phyloP scores from a whole-genome alignment of 2,329 filamentous ascomycete genomes.

The Cordyceps cateniannulata region DNA sequence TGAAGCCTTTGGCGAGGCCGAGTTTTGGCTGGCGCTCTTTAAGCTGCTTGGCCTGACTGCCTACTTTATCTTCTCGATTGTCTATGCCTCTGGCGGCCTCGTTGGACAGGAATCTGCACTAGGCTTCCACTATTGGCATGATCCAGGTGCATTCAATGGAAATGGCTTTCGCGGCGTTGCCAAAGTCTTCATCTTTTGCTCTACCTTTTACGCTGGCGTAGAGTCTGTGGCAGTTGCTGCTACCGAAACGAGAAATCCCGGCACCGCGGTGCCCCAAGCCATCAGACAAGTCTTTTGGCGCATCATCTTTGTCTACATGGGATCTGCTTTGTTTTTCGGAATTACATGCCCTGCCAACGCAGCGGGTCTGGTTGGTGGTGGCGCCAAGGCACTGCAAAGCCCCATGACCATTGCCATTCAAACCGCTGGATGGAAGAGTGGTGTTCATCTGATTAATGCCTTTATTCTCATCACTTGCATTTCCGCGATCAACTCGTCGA shows the following conservation, averaged over 20 bases:
- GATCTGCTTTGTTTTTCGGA: slow-evolving; percentile 67
- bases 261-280: slow-evolving; percentile 48
- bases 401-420: slow-evolving; percentile 70
- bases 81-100: slow-evolving; percentile 64
- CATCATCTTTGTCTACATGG: slow-evolving; percentile 60
- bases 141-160: slow-evolving; percentile 61
- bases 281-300: slow-evolving; percentile 57
- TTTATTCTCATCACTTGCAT: slow-evolving; percentile 70
- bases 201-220: slow-evolving; percentile 65
- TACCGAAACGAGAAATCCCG: slow-evolving; percentile 53
- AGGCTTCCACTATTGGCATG: slow-evolving; percentile 65
- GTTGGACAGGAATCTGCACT: slow-evolving; percentile 50
- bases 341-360: slow-evolving; percentile 67
- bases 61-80: slow-evolving; percentile 67
- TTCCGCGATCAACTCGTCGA: slow-evolving; percentile 65
- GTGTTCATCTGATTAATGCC: slow-evolving; percentile 71
- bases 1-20: slow-evolving; percentile 69
- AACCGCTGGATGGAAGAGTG: slow-evolving; percentile 66
- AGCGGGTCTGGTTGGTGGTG: slow-evolving; percentile 38
- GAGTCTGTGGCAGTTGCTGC: slow-evolving; percentile 57
- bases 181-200: slow-evolving; percentile 62
- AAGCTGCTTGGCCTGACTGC: slow-evolving; percentile 65
- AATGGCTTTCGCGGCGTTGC: slow-evolving; percentile 62
- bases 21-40: slow-evolving; percentile 71
- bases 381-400: slow-evolving; percentile 58